Evolutionary conservation across 2,329 filamentous ascomycete genomes (phyloP).

Genomic region (Penicillium sumatraense): DNA sequence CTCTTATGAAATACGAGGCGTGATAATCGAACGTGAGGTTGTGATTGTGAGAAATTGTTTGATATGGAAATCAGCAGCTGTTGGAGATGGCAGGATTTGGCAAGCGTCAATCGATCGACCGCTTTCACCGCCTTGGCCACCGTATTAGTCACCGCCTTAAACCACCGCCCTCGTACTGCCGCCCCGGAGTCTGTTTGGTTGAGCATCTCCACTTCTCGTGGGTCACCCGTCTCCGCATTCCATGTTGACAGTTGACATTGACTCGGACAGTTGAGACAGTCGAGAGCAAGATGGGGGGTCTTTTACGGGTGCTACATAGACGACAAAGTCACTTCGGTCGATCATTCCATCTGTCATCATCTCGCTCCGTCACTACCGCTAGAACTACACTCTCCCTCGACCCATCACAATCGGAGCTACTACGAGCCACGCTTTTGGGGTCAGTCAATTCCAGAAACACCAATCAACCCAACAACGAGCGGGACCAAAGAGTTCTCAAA

Average conservation of each 20-base stretch:
- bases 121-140: too few species aligned
- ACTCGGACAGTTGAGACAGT: conserved; percentile 1
- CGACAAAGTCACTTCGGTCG: background rate
- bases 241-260: too few species aligned
- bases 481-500: conserved; percentile 22
- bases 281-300: conserved; percentile 13
- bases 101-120: conserved; percentile 15
- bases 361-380: background rate
- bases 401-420: conserved; percentile 4
- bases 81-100: conserved; percentile 14
- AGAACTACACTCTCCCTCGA: background rate
- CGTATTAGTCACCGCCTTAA: conserved; percentile 17
- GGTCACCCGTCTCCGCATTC: conserved; percentile 20
- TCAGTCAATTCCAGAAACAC: conserved; percentile 4
- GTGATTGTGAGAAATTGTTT: background rate
- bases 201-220: conserved; percentile 29
- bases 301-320: conserved; percentile 2
- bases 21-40: background rate
- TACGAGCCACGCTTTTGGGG: conserved; percentile 4
- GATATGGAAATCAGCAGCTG: background rate
- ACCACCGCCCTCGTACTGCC: conserved; percentile 24
- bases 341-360: background rate
- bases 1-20: background rate
- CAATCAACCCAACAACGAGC: conserved; percentile 1
- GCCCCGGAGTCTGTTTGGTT: conserved; percentile 25